phyloP scores from a whole-genome alignment of 345 rosid species.

The Ceriops tagal region DNA sequence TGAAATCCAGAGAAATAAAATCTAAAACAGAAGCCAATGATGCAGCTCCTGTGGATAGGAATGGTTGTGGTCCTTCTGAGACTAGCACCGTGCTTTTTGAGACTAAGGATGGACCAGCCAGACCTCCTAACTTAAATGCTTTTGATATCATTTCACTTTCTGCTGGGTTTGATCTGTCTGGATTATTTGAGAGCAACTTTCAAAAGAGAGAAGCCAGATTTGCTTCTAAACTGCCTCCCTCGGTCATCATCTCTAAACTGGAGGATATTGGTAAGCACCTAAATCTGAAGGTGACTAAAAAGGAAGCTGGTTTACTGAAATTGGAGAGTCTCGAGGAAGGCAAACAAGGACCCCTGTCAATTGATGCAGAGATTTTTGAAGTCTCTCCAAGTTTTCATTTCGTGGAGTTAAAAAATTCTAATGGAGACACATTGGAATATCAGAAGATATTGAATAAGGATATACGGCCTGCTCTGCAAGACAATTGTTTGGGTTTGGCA shows the following conservation, averaged over 20 bases:
- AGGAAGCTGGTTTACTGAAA: conserved; percentile 20
- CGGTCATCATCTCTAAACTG: conserved; percentile 21
- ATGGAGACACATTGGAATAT: conserved; percentile 22
- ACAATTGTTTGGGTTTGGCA: conserved; percentile 26
- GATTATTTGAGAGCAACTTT: conserved; percentile 18
- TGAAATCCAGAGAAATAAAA: conserved; percentile 16
- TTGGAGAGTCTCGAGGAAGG: conserved; percentile 22
- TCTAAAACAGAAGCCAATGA: conserved; percentile 5
- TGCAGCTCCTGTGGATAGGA: conserved; percentile 5
- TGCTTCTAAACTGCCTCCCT: conserved; percentile 16
- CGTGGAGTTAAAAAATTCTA: conserved; percentile 21
- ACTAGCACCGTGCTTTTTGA: conserved; percentile 9
- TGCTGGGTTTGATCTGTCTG: conserved; percentile 28
- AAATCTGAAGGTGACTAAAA: conserved; percentile 20
- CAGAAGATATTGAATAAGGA: conserved; percentile 19
- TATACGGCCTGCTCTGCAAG: conserved; percentile 22
- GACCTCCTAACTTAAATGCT: conserved; percentile 20
- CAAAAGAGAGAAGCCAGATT: conserved; percentile 19
- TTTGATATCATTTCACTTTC: conserved; percentile 28
- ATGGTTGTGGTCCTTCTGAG: conserved; percentile 20
- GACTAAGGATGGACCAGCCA: conserved; percentile 7
- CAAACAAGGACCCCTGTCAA: conserved; percentile 17
- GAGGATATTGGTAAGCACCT: conserved; percentile 18
- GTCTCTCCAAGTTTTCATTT: conserved; percentile 20
- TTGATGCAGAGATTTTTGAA: conserved; percentile 26